These are phyloP conservation scores for Ceratobasidium sp. DNA, from an alignment of 1,284 basidiomycete genomes.

Conservation along the genomic window DNA sequence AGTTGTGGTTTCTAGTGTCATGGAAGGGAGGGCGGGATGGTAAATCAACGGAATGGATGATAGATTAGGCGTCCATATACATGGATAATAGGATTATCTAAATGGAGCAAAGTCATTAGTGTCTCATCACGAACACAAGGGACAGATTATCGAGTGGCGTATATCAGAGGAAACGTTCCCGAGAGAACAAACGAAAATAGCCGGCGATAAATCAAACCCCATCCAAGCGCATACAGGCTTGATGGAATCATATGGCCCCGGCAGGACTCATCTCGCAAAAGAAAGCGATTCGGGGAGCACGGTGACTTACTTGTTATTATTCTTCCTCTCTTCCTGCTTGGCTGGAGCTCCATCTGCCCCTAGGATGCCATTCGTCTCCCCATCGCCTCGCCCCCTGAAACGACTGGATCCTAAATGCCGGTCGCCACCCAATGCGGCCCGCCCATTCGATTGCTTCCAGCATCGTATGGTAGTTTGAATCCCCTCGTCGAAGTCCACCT, in stretches of 20 bases:
- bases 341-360: constrained; percentile 9
- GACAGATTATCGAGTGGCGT: too few relatives aligned
- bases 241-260: constrained; percentile 44
- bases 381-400: constrained; percentile 1
- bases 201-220: constrained; percentile 37
- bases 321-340: neutral
- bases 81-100: too few relatives aligned
- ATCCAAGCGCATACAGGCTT: constrained; percentile 17
- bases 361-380: constrained; percentile 22
- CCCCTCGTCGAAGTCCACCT: constrained; percentile 3
- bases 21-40: neutral
- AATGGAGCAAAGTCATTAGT: too few relatives aligned
- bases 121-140: too few relatives aligned
- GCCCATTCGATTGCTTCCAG: constrained; percentile 16
- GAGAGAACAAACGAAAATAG: constrained; percentile 30
- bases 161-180: neutral
- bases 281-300: constrained; percentile 4
- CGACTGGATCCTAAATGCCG: constrained; percentile 4
- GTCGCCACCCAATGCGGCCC: constrained; percentile 27
- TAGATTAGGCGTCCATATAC: too few relatives aligned
- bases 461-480: neutral
- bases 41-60: neutral
- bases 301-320: neutral
- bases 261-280: constrained; percentile 36
- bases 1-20: too few relatives aligned